phyloP scores from a whole-genome alignment of 176 grass and related monocot species.

The Musa schizocarpa region DNA sequence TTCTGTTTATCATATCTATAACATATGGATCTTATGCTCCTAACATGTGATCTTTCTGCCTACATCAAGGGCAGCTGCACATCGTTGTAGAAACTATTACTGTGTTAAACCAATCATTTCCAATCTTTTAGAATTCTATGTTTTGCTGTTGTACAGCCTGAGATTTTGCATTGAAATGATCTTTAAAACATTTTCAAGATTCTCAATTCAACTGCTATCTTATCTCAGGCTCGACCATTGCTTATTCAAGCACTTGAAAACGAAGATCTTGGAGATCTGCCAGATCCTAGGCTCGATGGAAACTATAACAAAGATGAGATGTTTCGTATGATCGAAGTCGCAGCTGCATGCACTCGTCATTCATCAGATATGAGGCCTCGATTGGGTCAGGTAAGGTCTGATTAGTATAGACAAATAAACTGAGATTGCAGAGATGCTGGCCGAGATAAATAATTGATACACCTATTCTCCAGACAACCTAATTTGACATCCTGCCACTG shows the following conservation, averaged over 20 bases:
- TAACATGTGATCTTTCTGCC: too few species aligned
- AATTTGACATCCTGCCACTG: neutral
- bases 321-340: slow-evolving; percentile 82
- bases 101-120: too few species aligned
- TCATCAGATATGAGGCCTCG: slow-evolving; percentile 78
- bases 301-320: slow-evolving; percentile 61
- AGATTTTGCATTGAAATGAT: too few species aligned
- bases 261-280: slow-evolving; percentile 53
- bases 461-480: neutral
- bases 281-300: slow-evolving; percentile 66
- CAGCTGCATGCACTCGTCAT: slow-evolving; percentile 84
- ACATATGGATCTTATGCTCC: too few species aligned
- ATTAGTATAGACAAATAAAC: neutral
- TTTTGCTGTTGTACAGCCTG: neutral
- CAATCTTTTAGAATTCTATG: neutral
- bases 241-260: slow-evolving; percentile 58
- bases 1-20: too few species aligned
- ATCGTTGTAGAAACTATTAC: too few species aligned
- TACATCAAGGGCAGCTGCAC: too few species aligned
- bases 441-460: neutral
- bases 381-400: slow-evolving; percentile 75
- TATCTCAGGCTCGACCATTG: slow-evolving; percentile 61
- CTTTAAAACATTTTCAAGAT: neutral
- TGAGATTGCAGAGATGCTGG: neutral
- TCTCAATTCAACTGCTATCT: slow-evolving; percentile 9